Evolutionary conservation across 2,329 filamentous ascomycete genomes (phyloP), one percentile per base, ranked within the genome.

Genomic region (Diplodia sapinea): DNA sequence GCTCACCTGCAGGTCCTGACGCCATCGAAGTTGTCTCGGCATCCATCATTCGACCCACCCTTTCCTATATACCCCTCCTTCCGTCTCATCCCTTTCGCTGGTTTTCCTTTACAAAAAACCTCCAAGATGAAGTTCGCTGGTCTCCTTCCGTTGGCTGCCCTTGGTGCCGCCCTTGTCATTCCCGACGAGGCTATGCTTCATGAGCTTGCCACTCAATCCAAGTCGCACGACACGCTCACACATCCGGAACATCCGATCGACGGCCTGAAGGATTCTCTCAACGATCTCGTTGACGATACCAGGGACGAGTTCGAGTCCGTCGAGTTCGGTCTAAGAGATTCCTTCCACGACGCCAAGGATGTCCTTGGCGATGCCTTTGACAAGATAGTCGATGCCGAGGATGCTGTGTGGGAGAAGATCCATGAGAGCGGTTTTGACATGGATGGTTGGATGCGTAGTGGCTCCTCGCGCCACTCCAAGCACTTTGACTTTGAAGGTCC

Each of bases 111-210:
- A n/a, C 29, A 17, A 43, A 15, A 13, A 4, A 54, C 70, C 79
- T 70, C 59, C 71, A 79, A 69, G 54, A 86, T 86, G 84, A 85
- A 81, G 77, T 76, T 84, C 73, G 75, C 77, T 63, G 77, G 77
- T 57, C 71, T 86, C 54, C 73, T 87, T 69, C 82, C 84, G 67
- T 76, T 86, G 61, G 81, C 82, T 71, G 82, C 83, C 36, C 70
- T 84, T 61, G 77, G 81, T 70, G 78, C 83, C 64, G 85, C 85
- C 31, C 81, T 87, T 65, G 83, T 87, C 68, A 77, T 88, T 59
- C 84, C 85, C 17, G 80, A 85, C 57, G 79, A 84, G 70, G 73
- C 83, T 66, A 77, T 52, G 8, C 59, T 61, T 36, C 38, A 49
- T 33, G 66, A 68, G 49, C 69, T 84, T 55, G 71, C 77, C 51